Conservation (phyloP, 2,329 filamentous ascomycete species). For the Madurella mycetomatis region DNA sequence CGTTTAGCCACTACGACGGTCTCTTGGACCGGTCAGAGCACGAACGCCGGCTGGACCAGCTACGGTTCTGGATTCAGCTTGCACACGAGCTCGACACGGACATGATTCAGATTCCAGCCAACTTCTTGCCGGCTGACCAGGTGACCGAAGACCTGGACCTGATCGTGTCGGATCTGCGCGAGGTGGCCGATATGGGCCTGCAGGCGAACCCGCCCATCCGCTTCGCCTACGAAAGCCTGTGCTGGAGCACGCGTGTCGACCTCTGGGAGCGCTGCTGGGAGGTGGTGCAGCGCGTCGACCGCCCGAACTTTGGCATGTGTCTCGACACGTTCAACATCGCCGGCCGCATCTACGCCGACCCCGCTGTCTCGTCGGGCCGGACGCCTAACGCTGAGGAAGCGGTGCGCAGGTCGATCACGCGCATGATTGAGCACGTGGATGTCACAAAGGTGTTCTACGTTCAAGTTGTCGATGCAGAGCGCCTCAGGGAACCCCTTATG, state of each 20-base stretch:
- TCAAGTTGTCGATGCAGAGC: constrained; percentile 71
- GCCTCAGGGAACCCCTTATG: constrained; percentile 52
- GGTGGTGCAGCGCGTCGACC: constrained; percentile 59
- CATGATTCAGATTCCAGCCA: constrained; percentile 70
- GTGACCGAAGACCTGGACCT: constrained; percentile 46
- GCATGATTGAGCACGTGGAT: constrained; percentile 53
- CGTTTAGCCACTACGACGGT: constrained; percentile 75
- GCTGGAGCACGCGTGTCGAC: constrained; percentile 66
- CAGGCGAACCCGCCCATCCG: constrained; percentile 52
- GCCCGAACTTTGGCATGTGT: constrained; percentile 70
- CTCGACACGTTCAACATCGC: constrained; percentile 77
- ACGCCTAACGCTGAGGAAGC: constrained; percentile 51
- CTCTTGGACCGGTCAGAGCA: constrained; percentile 59
- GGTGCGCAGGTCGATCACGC: constrained; percentile 50
- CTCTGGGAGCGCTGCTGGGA: constrained; percentile 71
- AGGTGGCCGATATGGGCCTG: constrained; percentile 64
- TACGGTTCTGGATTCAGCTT: constrained; percentile 66
- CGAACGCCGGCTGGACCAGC: constrained; percentile 53
- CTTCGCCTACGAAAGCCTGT: constrained; percentile 70
- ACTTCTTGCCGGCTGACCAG: constrained; percentile 53
- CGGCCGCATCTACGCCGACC: constrained; percentile 67
- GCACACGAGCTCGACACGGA: constrained; percentile 62
- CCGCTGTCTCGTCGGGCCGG: constrained; percentile 48
- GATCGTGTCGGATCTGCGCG: constrained; percentile 58
- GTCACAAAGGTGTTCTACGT: constrained; percentile 67